A percentile compares a stretch with the other conserved stretches of the same genome.
Conservation (phyloP, 1,139 yeast genomes). For the Tardiomyces blankii region DNA sequence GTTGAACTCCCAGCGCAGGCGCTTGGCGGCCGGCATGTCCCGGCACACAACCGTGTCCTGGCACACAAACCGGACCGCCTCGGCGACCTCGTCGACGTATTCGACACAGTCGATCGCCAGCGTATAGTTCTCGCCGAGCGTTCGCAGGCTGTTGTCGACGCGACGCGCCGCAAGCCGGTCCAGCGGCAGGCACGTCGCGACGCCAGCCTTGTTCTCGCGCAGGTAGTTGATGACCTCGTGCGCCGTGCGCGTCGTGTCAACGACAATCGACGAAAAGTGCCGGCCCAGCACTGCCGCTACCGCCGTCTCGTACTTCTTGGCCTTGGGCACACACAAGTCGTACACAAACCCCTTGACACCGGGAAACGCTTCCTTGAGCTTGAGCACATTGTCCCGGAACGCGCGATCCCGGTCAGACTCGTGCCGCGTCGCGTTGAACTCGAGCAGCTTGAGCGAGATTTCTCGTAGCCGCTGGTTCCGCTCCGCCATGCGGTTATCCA, state of each 20-base stretch:
- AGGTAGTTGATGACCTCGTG: slow-evolving; percentile 72
- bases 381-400: slow-evolving; percentile 59
- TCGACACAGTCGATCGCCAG: slow-evolving; percentile 61
- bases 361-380: slow-evolving; percentile 61
- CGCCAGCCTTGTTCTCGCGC: slow-evolving; percentile 79
- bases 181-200: slow-evolving; percentile 80
- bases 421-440: slow-evolving; percentile 61
- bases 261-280: slow-evolving; percentile 73
- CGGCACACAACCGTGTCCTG: slow-evolving; percentile 80
- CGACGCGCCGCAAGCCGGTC: slow-evolving; percentile 62
- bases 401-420: slow-evolving; percentile 62
- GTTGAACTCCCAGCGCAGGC: slow-evolving; percentile 55
- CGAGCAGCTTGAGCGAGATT: slow-evolving; percentile 52
- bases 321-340: slow-evolving; percentile 73
- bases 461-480: slow-evolving; percentile 57
- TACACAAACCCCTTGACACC: slow-evolving; percentile 73
- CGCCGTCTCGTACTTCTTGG: slow-evolving; percentile 65
- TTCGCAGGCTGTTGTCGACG: slow-evolving; percentile 45
- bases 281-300: slow-evolving; percentile 72
- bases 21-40: slow-evolving; percentile 52
- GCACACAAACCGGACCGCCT: slow-evolving; percentile 73
- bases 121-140: slow-evolving; percentile 37
- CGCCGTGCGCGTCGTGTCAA: slow-evolving; percentile 66
- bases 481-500: slow-evolving; percentile 39
- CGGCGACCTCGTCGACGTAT: slow-evolving; percentile 51